A percentile compares a stretch with the other conserved stretches of the same genome.
Conservation (phyloP, 2,329 filamentous ascomycete genomes). For the Arthrobotrys sphaeroides region DNA sequence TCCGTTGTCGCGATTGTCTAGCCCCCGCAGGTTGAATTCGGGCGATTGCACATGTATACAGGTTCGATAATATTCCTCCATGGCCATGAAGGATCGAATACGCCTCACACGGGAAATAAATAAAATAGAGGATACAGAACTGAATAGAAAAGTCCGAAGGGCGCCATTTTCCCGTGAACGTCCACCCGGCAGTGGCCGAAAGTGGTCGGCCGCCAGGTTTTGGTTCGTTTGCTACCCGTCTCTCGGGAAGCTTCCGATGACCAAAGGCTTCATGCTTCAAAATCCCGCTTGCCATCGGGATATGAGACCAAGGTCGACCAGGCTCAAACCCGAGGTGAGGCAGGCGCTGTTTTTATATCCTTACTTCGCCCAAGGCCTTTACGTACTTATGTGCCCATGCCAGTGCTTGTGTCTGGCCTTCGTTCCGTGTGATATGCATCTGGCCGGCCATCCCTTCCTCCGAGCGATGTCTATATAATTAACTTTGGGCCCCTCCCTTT, state of each 20-base stretch:
- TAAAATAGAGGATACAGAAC: not conserved
- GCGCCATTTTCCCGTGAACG: conserved; percentile 33
- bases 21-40: too few species aligned
- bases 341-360: not conserved
- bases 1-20: too few species aligned
- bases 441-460: not conserved
- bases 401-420: not conserved
- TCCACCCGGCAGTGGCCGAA: conserved; percentile 15
- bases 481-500: not conserved
- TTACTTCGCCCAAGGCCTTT: not conserved
- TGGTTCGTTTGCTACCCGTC: conserved; percentile 11
- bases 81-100: too few species aligned
- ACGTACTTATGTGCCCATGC: not conserved
- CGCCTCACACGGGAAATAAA: not conserved
- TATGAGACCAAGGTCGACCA: not conserved
- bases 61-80: too few species aligned
- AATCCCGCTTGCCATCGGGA: conserved; percentile 51
- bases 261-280: conserved; percentile 20
- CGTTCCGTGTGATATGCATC: not conserved
- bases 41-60: too few species aligned
- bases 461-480: conserved; percentile 9
- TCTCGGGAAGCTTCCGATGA: conserved; percentile 51
- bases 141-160: not conserved
- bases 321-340: conserved; percentile 6
- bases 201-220: conserved; percentile 14